phyloP scores from a whole-genome alignment of 2,329 filamentous ascomycete genomes.

The Periconia macrospinosa region DNA sequence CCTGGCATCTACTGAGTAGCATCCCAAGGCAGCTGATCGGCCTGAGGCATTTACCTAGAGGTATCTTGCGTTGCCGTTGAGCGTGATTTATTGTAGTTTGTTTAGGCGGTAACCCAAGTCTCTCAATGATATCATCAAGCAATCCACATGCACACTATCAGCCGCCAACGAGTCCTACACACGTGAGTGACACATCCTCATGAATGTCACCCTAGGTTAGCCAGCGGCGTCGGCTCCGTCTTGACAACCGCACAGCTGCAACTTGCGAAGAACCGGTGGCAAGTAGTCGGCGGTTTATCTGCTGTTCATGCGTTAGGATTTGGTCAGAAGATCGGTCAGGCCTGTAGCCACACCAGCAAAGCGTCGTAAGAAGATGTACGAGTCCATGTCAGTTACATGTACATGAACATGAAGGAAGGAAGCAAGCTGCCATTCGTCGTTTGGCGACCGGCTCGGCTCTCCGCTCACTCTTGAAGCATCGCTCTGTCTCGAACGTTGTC shows the following conservation, averaged over 20 bases:
- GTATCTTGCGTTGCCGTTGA: too few species aligned
- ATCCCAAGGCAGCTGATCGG: not conserved
- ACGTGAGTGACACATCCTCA: not conserved
- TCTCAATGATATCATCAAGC: not conserved
- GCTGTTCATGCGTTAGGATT: too few species aligned
- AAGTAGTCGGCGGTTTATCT: too few species aligned
- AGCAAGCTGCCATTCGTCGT: not conserved
- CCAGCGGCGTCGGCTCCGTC: not conserved
- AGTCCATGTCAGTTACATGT: not conserved
- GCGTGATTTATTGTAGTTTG: too few species aligned
- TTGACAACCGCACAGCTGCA: not conserved
- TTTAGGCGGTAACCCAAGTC: too few species aligned
- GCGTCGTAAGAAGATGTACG: not conserved
- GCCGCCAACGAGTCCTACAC: not conserved
- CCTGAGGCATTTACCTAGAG: too few species aligned
- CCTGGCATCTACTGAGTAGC: conserved; percentile 33
- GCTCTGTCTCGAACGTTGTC: not conserved
- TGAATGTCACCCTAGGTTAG: not conserved
- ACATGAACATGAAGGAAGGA: not conserved
- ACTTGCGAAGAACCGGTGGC: too few species aligned
- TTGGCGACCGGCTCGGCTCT: not conserved
- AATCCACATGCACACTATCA: not conserved
- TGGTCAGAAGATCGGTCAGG: too few species aligned
- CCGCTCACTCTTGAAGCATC: not conserved
- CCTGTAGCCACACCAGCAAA: not conserved